Evolutionary conservation across 2,329 filamentous ascomycete genomes (phyloP), one percentile per base, ranked within the genome.

Genomic region (Xylaria sp.): DNA sequence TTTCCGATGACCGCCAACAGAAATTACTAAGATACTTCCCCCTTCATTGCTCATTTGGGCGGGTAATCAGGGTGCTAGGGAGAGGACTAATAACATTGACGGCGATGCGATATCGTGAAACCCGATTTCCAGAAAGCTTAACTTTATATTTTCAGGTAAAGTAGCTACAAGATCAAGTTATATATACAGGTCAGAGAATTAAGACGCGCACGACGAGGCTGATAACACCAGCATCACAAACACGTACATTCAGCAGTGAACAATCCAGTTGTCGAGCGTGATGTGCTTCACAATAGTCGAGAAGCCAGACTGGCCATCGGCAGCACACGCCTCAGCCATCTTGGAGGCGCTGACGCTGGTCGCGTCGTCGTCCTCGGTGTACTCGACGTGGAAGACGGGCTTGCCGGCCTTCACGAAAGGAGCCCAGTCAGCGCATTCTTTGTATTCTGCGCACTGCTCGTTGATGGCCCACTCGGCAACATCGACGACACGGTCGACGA

Each of bases 321-420:
- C 68, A 1, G 59, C 65, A 42, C 68, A 72, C 4, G 59, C 70
- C 46, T 68, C 65, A 5, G 38, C 20, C 33, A 60, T 33, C 59
- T 60, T 46, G 1, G 58, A 44, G 10, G 63, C 6, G 7, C 54
- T 63, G 2, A 71, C 70, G 1, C 20, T 65, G 2, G 63, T 69
- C 20, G 66, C 68, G 20, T 65, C 65, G 15, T 72, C 84, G 9
- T 82, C 83, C 51, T 85, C 81, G 2, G 89, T 89, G 74, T 93
- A 93, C 80, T 93, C 91, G 70, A 93, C 91, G 76, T 92, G 87
- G 77, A 92, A 92, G 38, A 93, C 90, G 1, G 90, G 90, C 78
- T 92, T 92, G 38, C 83, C 82, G 6, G 84, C 85, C 10, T 83
- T 74, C 65, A 90, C 84, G 74, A 92, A 92, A 3, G 84, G 78